A percentile compares a stretch with the other conserved stretches of the same genome.
phyloP scores from a whole-genome alignment of 2,329 filamentous ascomycete genomes.

The Exophiala oligosperma region DNA sequence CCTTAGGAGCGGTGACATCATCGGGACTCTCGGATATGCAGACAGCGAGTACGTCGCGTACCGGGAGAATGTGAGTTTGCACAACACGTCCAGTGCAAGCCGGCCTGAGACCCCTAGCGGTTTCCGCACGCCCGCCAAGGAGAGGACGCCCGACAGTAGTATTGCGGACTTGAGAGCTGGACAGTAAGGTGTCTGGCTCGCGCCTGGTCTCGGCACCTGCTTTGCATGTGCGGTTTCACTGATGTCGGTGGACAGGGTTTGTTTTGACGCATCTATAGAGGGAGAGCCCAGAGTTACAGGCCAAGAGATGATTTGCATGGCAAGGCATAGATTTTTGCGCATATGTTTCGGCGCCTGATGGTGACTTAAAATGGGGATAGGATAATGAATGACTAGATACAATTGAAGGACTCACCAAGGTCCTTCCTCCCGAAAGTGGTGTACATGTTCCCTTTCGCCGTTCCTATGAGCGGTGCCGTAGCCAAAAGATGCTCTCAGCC shows the following conservation, averaged over 20 bases:
- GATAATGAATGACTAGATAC: neutral
- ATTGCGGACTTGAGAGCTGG: slow-evolving; percentile 18
- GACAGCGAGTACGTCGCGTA: slow-evolving; percentile 93
- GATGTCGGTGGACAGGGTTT: too few relatives aligned
- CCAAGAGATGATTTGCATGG: too few relatives aligned
- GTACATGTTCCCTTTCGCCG: neutral
- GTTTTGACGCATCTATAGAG: too few relatives aligned
- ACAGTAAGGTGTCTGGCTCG: neutral
- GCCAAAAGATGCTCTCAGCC: slow-evolving; percentile 17
- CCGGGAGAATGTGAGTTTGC: slow-evolving; percentile 80
- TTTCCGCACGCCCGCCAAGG: slow-evolving; percentile 15
- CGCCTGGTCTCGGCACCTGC: too few relatives aligned
- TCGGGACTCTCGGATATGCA: slow-evolving; percentile 78
- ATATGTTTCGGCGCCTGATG: neutral
- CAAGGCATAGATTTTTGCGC: too few relatives aligned
- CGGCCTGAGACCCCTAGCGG: slow-evolving; percentile 26
- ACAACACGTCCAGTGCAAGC: slow-evolving; percentile 15
- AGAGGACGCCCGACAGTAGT: slow-evolving; percentile 24
- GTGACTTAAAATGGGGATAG: neutral
- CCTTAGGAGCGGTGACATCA: slow-evolving; percentile 77
- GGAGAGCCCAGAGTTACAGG: too few relatives aligned
- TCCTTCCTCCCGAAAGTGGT: neutral
- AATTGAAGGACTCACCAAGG: neutral
- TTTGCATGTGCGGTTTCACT: too few relatives aligned
- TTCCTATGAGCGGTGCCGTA: too few relatives aligned